These are phyloP conservation scores for Dioscorea cayenensis DNA, from an alignment of 116 monocot genomes.

Conservation along the genomic window DNA sequence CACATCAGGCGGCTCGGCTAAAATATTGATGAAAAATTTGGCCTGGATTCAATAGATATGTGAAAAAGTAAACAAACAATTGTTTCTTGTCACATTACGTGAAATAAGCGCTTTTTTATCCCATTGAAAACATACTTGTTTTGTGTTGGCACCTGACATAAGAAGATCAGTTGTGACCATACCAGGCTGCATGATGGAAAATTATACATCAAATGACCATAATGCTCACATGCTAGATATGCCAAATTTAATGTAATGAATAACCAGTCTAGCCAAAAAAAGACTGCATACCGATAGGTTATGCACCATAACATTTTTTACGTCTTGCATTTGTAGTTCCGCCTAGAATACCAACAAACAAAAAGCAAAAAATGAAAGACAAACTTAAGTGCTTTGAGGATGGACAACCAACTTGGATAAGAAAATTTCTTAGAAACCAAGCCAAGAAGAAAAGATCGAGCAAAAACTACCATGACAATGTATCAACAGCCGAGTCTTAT, in stretches of 20 bases:
- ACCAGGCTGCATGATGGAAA: conserved; percentile 65
- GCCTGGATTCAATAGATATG: conserved; percentile 39
- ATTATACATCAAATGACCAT: not conserved
- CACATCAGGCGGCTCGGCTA: conserved; percentile 93
- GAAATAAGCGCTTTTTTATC: conserved; percentile 4
- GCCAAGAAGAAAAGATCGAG: too few relatives aligned
- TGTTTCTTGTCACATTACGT: not conserved
- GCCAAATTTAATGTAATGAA: not conserved
- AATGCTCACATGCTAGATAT: not conserved
- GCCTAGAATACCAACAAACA: conserved; percentile 44
- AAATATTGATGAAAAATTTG: conserved; percentile 97
- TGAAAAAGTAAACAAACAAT: conserved; percentile 1
- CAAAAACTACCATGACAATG: too few relatives aligned
- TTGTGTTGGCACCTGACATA: conserved; percentile 91
- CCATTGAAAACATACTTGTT: conserved; percentile 50
- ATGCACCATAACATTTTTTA: conserved; percentile 94
- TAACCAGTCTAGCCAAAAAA: not conserved
- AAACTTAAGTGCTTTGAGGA: not conserved
- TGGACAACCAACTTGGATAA: too few relatives aligned
- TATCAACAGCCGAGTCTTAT: too few relatives aligned
- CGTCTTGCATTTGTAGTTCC: conserved; percentile 91
- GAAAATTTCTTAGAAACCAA: too few relatives aligned
- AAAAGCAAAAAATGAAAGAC: not conserved
- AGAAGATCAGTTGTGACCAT: conserved; percentile 99
- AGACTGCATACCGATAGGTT: conserved; percentile 65